Percentiles rank a stretch among this genome's conserved stretches.
Conservation (phyloP, 148 eudicot genomes). For the Amaranthus hypochondriacus region DNA sequence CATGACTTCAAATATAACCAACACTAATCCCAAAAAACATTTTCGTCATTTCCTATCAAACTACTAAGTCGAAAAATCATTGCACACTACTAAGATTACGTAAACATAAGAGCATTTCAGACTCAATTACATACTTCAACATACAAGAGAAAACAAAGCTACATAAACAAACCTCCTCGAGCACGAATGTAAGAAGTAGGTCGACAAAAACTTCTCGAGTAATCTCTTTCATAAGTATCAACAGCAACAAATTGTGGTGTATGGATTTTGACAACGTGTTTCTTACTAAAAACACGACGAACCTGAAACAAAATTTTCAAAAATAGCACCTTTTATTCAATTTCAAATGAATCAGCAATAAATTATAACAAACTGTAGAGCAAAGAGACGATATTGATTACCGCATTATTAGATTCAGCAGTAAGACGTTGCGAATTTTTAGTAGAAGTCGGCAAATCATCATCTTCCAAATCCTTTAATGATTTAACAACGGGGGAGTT, state of each 20-base stretch:
- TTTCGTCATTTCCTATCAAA: not conserved
- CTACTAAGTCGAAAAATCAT: too few species aligned
- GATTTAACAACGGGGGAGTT: slow-evolving; percentile 92
- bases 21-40: not conserved
- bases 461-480: slow-evolving; percentile 89
- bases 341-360: too few species aligned
- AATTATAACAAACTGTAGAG: too few species aligned
- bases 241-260: slow-evolving; percentile 79
- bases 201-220: slow-evolving; percentile 66
- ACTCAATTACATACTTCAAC: not conserved
- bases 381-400: slow-evolving; percentile 7
- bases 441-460: slow-evolving; percentile 67
- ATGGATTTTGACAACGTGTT: slow-evolving; percentile 74
- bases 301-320: slow-evolving; percentile 36
- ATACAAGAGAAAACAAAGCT: not conserved
- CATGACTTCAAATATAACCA: not conserved
- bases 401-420: slow-evolving; percentile 80
- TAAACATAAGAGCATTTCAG: slow-evolving; percentile 11
- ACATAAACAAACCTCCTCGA: slow-evolving; percentile 72
- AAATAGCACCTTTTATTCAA: not conserved
- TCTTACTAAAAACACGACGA: slow-evolving; percentile 59
- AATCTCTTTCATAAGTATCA: slow-evolving; percentile 95
- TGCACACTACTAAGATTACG: too few species aligned
- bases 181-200: slow-evolving; percentile 88
- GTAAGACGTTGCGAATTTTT: slow-evolving; percentile 77